Conservation (phyloP, 352 stramenopile genomes). For the Blastocystis sp. region DNA sequence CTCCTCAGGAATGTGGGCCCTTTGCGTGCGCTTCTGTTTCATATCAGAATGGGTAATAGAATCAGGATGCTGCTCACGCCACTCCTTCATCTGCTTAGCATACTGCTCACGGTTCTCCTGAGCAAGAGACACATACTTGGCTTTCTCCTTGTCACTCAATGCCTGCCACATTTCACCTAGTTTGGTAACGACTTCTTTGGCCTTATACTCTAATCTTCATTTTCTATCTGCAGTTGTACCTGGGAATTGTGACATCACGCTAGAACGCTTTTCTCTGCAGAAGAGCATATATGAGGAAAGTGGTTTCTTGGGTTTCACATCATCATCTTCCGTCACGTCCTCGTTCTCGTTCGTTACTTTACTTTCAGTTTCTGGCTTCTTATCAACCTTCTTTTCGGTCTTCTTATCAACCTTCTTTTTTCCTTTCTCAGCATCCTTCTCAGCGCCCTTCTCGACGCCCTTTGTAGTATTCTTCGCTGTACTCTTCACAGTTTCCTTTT, state of each 20-base stretch:
- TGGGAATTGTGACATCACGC: not conserved
- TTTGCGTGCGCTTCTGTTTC: not conserved
- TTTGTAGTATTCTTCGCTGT: not conserved
- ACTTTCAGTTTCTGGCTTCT: not conserved
- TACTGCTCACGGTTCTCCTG: not conserved
- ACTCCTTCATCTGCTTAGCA: constrained; percentile 4
- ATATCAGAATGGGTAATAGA: not conserved
- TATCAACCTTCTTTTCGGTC: not conserved
- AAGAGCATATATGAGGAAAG: constrained; percentile 21
- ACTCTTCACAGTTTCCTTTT: not conserved
- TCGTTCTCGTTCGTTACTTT: not conserved
- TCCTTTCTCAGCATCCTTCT: constrained; percentile 2
- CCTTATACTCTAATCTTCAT: not conserved
- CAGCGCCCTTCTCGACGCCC: not conserved
- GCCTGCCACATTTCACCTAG: not conserved
- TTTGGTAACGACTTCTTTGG: not conserved
- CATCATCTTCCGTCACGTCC: not conserved
- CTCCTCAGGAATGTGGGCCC: too few relatives aligned
- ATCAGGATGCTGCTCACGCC: constrained; percentile 13
- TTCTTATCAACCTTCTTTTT: not conserved
- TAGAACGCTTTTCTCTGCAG: not conserved
- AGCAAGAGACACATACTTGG: not conserved
- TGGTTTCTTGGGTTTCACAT: not conserved
- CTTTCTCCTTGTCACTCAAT: not conserved
- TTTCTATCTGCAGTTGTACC: not conserved